Conservation (phyloP, 2,329 filamentous ascomycete species). For the Ophiostoma himal-ulmi region DNA sequence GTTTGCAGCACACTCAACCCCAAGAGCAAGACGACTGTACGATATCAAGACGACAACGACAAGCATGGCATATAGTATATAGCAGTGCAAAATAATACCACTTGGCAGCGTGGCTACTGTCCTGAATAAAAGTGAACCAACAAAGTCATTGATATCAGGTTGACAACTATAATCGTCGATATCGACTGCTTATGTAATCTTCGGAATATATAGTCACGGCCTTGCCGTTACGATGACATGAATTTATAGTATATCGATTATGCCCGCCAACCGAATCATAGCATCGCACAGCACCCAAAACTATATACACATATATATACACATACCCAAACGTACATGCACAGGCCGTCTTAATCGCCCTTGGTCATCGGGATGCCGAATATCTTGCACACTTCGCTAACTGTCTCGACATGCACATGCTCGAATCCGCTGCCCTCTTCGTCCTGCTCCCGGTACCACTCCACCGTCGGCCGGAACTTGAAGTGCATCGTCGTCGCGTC, state of each 20-base stretch:
- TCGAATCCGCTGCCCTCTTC: slow-evolving; percentile 42
- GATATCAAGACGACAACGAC: background rate
- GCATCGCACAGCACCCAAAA: no score
- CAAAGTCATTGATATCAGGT: no score
- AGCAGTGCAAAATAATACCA: background rate
- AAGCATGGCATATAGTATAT: background rate
- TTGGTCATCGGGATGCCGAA: background rate
- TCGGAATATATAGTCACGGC: background rate
- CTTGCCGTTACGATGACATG: no score
- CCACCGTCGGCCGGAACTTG: slow-evolving; percentile 42
- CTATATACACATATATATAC: no score
- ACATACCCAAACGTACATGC: no score
- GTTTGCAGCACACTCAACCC: background rate
- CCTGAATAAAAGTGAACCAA: no score
- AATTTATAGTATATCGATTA: no score
- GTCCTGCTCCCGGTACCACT: slow-evolving; percentile 48
- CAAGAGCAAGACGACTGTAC: background rate
- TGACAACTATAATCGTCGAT: no score
- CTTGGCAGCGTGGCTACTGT: background rate
- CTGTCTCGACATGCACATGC: background rate
- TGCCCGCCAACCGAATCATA: no score
- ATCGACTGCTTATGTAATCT: background rate
- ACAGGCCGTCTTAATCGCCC: background rate
- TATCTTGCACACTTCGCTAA: background rate
- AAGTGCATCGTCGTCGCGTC: slow-evolving; percentile 34